Evolutionary conservation across 352 stramenopile species (phyloP).

Genomic region (Pythium inflatum): DNA sequence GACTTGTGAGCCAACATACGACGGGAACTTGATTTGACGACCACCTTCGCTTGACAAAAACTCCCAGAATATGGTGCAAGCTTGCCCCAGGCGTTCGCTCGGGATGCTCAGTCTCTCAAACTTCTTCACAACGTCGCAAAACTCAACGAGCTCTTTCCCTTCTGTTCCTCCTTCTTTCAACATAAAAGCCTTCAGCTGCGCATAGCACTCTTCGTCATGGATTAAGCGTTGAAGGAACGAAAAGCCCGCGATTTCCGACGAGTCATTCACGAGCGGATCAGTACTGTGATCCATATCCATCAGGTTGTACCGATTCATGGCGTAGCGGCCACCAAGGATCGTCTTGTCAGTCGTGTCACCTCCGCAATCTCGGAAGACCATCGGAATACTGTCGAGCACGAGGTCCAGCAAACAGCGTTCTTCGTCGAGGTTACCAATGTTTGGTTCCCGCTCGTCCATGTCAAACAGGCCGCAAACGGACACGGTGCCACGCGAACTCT

Average conservation of each 20-base stretch:
- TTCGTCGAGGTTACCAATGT: constrained; percentile 79
- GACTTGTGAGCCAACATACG: constrained; percentile 50
- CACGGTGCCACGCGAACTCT: constrained; percentile 31
- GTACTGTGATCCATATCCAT: constrained; percentile 40
- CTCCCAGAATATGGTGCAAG: constrained; percentile 85
- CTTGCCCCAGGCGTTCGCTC: constrained; percentile 75
- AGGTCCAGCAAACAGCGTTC: constrained; percentile 80
- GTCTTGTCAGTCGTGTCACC: constrained; percentile 89
- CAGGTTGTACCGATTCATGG: constrained; percentile 61
- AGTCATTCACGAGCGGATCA: constrained; percentile 64
- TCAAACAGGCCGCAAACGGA: constrained; percentile 80
- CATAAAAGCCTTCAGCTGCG: constrained; percentile 77
- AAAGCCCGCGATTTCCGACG: constrained; percentile 67
- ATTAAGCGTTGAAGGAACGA: constrained; percentile 88
- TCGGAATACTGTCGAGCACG: constrained; percentile 83
- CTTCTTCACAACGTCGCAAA: constrained; percentile 84
- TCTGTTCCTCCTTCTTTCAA: constrained; percentile 53
- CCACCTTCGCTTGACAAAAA: constrained; percentile 70
- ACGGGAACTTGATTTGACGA: constrained; percentile 65
- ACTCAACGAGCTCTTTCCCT: constrained; percentile 76
- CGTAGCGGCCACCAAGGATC: constrained; percentile 76
- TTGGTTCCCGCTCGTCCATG: constrained; percentile 70
- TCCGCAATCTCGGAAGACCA: constrained; percentile 85
- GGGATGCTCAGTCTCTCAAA: constrained; percentile 73
- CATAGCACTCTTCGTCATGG: constrained; percentile 89